Percentiles rank a stretch among this genome's conserved stretches.
These are phyloP conservation scores for Pisolithus marmoratus DNA, from an alignment of 768 basidiomycete genomes.

Conservation along the genomic window DNA sequence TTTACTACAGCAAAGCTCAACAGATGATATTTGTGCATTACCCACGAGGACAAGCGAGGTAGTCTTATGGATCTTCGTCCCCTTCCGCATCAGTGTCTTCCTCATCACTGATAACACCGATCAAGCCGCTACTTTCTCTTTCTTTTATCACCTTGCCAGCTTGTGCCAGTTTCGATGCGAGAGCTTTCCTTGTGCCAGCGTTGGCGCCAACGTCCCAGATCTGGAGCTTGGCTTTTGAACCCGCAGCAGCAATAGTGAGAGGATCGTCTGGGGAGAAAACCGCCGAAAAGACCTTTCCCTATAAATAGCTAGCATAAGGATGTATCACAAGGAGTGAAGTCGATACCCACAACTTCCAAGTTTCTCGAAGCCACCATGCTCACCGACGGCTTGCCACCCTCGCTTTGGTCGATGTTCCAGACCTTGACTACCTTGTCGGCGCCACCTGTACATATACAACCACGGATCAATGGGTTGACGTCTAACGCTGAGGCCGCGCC, in stretches of 20 bases:
- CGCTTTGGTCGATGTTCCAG: constrained; percentile 82
- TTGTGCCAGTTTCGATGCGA: constrained; percentile 69
- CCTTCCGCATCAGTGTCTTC: constrained; percentile 50
- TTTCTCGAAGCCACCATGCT: constrained; percentile 84
- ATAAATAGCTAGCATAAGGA: constrained; percentile 3
- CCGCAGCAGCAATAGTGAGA: constrained; percentile 88
- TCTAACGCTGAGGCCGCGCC: constrained; percentile 86
- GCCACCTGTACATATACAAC: constrained; percentile 91
- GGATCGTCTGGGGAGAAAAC: constrained; percentile 93
- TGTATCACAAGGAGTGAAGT: background rate
- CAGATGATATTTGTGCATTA: constrained; percentile 6
- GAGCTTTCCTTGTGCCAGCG: constrained; percentile 74
- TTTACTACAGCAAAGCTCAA: constrained; percentile 3
- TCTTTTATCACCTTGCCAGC: constrained; percentile 67
- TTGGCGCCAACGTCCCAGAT: constrained; percentile 94
- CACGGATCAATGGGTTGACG: constrained; percentile 83
- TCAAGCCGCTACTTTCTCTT: constrained; percentile 57
- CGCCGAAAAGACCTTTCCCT: constrained; percentile 96
- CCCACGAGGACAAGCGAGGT: background rate
- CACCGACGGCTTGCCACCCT: constrained; percentile 62
- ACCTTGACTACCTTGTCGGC: constrained; percentile 94
- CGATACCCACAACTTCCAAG: constrained; percentile 72
- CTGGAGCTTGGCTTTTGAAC: constrained; percentile 90
- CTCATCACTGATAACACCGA: constrained; percentile 69
- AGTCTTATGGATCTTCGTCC: constrained; percentile 14